Percentiles rank a stretch among this genome's conserved stretches.
Evolutionary conservation across 345 rosid species (phyloP).

Genomic region (Limnanthes douglasii): DNA sequence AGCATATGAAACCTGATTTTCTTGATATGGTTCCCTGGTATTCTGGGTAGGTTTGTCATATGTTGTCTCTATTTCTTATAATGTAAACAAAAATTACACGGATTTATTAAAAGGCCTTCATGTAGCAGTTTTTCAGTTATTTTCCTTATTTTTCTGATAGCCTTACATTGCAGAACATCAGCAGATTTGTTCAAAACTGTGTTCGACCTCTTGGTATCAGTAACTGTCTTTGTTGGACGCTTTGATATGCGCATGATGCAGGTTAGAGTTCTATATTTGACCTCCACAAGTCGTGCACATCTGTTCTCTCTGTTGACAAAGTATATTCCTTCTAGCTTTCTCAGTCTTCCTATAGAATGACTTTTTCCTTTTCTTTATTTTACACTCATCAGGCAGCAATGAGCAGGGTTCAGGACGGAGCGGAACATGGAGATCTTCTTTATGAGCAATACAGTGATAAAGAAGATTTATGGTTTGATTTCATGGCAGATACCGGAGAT

Average conservation of each 20-base stretch:
- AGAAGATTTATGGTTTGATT: constrained; percentile 89
- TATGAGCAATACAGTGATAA: constrained; percentile 70
- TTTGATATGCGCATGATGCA: constrained; percentile 99
- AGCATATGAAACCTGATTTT: constrained; percentile 88
- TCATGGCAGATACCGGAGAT: constrained; percentile 99
- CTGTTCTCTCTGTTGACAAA: neutral
- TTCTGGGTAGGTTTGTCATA: constrained; percentile 74
- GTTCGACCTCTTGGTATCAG: constrained; percentile 95
- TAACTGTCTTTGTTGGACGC: constrained; percentile 95
- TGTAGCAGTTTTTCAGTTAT: constrained; percentile 2
- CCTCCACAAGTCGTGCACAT: no score
- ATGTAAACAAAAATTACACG: no score
- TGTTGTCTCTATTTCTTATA: no score
- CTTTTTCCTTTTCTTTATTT: constrained; percentile 1
- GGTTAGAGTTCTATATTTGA: constrained; percentile 23
- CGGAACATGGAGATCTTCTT: constrained; percentile 36
- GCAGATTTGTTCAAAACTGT: constrained; percentile 96
- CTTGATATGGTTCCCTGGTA: constrained; percentile 99
- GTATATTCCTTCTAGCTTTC: neutral
- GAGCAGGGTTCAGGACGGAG: constrained; percentile 41
- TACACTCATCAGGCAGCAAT: constrained; percentile 67
- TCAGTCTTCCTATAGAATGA: constrained; percentile 1
- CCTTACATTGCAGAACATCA: constrained; percentile 65
- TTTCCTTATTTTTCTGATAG: constrained; percentile 12
- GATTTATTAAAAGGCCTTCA: neutral